Evolutionary conservation across 2,329 filamentous ascomycete genomes (phyloP).

Genomic region (Aspergillus fructus): DNA sequence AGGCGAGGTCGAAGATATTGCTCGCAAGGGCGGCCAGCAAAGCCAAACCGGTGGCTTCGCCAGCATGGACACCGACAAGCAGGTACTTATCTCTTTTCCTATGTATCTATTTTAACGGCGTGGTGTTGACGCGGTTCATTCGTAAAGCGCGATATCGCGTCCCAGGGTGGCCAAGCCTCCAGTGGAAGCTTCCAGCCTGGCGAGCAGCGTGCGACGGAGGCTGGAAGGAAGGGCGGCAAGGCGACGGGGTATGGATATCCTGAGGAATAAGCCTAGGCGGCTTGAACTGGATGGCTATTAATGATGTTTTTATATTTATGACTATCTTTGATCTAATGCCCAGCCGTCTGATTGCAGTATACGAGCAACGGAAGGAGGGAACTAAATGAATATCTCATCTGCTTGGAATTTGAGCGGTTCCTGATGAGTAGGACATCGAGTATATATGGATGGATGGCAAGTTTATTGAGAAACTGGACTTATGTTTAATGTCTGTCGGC

Average conservation of each 20-base stretch:
- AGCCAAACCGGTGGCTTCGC: conserved; percentile 32
- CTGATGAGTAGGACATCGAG: too few species aligned
- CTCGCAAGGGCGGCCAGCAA: conserved; percentile 34
- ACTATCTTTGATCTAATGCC: background rate
- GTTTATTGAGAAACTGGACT: too few species aligned
- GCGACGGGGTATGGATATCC: conserved; percentile 4
- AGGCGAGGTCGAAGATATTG: conserved; percentile 48
- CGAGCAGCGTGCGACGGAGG: conserved; percentile 53
- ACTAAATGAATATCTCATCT: background rate
- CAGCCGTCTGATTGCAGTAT: background rate
- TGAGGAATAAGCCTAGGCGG: background rate
- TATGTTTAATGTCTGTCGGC: too few species aligned
- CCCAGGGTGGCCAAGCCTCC: conserved; percentile 54
- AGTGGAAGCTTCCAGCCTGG: conserved; percentile 56
- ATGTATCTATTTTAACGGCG: background rate
- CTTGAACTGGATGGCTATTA: background rate
- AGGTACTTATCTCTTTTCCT: conserved; percentile 19
- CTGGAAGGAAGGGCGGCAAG: conserved; percentile 55
- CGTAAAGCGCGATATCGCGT: conserved; percentile 54
- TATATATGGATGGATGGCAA: too few species aligned
- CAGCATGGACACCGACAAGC: conserved; percentile 30
- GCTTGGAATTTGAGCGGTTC: background rate
- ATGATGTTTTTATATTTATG: background rate
- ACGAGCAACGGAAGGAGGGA: background rate
- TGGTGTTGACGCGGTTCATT: background rate